These are phyloP conservation scores for Mycena alexandri DNA, from an alignment of 768 basidiomycete genomes.

Conservation along the genomic window DNA sequence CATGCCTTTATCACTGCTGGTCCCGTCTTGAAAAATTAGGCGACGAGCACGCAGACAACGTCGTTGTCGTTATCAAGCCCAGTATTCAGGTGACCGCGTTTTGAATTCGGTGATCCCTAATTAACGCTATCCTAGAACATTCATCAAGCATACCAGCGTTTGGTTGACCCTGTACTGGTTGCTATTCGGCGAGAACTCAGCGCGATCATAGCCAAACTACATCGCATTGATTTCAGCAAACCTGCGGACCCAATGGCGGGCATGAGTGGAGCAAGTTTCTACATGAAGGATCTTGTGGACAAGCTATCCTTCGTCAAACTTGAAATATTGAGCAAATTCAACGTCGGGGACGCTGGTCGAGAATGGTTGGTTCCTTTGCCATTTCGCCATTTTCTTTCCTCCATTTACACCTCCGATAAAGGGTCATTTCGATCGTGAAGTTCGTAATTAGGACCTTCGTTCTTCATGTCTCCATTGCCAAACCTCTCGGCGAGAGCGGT, in stretches of 20 bases:
- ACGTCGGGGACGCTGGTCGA: conserved; percentile 76
- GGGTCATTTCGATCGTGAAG: conserved; percentile 77
- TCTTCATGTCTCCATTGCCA: conserved; percentile 92
- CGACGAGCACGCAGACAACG: conserved; percentile 73
- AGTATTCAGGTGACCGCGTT: conserved; percentile 66
- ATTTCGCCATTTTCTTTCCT: neutral
- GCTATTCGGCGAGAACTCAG: conserved; percentile 86
- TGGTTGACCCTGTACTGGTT: conserved; percentile 71
- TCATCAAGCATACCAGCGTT: conserved; percentile 61
- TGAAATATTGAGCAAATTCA: conserved; percentile 80
- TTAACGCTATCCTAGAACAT: conserved; percentile 57
- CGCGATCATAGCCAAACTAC: conserved; percentile 84
- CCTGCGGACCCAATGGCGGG: conserved; percentile 73
- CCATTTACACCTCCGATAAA: conserved; percentile 42
- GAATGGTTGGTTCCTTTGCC: conserved; percentile 70
- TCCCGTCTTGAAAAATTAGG: conserved; percentile 72
- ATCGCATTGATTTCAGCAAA: conserved; percentile 87
- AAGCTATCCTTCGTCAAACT: conserved; percentile 86
- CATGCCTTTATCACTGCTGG: conserved; percentile 85
- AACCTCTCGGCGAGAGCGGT: conserved; percentile 91
- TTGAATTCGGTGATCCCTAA: conserved; percentile 14
- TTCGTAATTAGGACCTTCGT: conserved; percentile 90
- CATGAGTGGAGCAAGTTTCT: conserved; percentile 80
- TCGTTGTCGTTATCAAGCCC: conserved; percentile 67
- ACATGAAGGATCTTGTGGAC: conserved; percentile 93